Evolutionary conservation across 768 basidiomycete genomes (phyloP).

Genomic region (Tephrocybe sp.): DNA sequence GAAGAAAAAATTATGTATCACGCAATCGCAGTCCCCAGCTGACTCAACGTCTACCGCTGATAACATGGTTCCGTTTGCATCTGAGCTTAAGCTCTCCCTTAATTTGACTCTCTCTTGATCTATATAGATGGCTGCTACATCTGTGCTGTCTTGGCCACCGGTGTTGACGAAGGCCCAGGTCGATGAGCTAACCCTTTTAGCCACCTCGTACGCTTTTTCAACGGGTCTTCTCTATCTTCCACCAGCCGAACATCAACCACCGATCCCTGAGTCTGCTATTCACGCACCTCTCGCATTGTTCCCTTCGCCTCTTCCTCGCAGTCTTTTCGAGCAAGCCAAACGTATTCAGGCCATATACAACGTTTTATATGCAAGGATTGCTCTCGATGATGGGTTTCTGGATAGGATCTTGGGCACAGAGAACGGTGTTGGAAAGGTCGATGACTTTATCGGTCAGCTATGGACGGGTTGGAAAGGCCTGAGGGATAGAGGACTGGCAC

Average conservation of each 20-base stretch:
- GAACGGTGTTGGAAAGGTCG: conserved; percentile 75
- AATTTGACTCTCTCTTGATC: not conserved
- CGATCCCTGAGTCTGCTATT: conserved; percentile 68
- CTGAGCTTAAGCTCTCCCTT: not conserved
- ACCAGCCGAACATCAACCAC: conserved; percentile 43
- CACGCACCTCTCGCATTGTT: conserved; percentile 90
- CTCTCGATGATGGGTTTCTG: conserved; percentile 76
- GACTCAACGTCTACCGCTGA: conserved; percentile 10
- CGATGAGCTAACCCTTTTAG: conserved; percentile 57
- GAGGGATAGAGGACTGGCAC: conserved; percentile 57
- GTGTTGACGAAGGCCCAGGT: conserved; percentile 56
- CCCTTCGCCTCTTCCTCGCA: conserved; percentile 82
- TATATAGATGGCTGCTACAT: conserved; percentile 26
- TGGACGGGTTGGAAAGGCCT: conserved; percentile 87
- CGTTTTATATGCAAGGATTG: conserved; percentile 79
- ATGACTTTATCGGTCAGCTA: conserved; percentile 81
- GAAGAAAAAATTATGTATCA: conserved; percentile 1
- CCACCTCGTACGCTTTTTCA: conserved; percentile 82
- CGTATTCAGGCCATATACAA: conserved; percentile 80
- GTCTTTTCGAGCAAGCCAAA: conserved; percentile 64
- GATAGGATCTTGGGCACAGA: conserved; percentile 83
- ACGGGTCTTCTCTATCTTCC: conserved; percentile 87
- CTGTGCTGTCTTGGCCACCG: conserved; percentile 78
- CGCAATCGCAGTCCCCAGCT: conserved; percentile 16
- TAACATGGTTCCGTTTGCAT: not conserved